Percentiles rank a stretch among this genome's conserved stretches.
These are phyloP conservation scores for Vaucheria bursata DNA, from an alignment of 352 stramenopile species.

Conservation along the genomic window DNA sequence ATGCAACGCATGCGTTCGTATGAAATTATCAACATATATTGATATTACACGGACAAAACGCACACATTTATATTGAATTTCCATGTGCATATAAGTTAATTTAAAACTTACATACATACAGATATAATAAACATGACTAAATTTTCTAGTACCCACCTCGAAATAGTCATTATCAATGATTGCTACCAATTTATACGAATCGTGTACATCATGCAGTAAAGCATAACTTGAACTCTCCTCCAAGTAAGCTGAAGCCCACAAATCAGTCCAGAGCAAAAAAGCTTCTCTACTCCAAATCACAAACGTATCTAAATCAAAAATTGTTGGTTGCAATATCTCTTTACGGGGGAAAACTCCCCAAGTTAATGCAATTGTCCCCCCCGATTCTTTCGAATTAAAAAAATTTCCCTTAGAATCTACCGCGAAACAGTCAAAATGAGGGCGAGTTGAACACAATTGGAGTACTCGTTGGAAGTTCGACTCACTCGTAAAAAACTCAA, in stretches of 20 bases:
- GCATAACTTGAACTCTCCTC: slow-evolving; percentile 68
- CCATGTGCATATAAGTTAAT: too few relatives aligned
- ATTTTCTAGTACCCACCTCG: background rate
- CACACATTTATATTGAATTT: too few relatives aligned
- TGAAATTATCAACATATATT: too few relatives aligned
- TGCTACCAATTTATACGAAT: slow-evolving; percentile 93
- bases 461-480: slow-evolving; percentile 65
- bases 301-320: slow-evolving; percentile 94
- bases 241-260: slow-evolving; percentile 92
- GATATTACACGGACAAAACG: too few relatives aligned
- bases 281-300: slow-evolving; percentile 88
- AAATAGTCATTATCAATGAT: slow-evolving; percentile 97
- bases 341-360: slow-evolving; percentile 96
- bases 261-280: slow-evolving; percentile 87
- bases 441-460: slow-evolving; percentile 37
- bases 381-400: slow-evolving; percentile 62
- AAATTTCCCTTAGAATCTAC: slow-evolving; percentile 75
- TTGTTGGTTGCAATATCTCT: slow-evolving; percentile 89
- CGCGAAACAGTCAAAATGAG: slow-evolving; percentile 64
- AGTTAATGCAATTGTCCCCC: slow-evolving; percentile 86
- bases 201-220: slow-evolving; percentile 85
- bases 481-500: slow-evolving; percentile 94
- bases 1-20: too few relatives aligned
- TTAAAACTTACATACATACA: too few relatives aligned
- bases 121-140: too few relatives aligned